Evolutionary conservation across 306 rosid species (phyloP).

Genomic region (Lablab purpureus): DNA sequence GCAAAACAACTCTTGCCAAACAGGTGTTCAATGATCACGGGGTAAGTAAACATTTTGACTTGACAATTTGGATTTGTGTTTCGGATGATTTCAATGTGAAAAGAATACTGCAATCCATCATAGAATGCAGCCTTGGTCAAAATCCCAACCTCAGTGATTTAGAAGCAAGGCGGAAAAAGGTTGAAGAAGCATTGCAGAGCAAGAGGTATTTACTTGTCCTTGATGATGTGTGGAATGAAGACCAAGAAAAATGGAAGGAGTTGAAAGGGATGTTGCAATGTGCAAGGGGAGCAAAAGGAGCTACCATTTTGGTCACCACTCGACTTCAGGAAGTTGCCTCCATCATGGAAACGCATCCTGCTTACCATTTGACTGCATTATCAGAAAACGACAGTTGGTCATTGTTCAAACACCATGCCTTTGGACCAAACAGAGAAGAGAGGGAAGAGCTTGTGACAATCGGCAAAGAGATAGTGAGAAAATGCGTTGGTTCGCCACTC

Average conservation of each 20-base stretch:
- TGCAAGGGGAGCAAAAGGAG: conserved; percentile 13
- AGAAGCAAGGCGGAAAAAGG: background rate
- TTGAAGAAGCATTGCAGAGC: conserved; percentile 3
- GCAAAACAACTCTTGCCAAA: conserved; percentile 30
- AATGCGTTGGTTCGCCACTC: conserved; percentile 38
- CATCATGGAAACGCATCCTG: conserved; percentile 9
- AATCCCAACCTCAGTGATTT: background rate
- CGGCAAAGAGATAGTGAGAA: conserved; percentile 41
- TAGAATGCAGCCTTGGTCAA: background rate
- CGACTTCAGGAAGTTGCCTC: conserved; percentile 34
- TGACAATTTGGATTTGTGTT: conserved; percentile 30
- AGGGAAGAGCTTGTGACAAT: conserved; percentile 34
- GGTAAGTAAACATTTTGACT: background rate
- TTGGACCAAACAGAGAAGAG: conserved; percentile 1
- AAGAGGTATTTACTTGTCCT: conserved; percentile 37
- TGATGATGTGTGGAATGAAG: conserved; percentile 51
- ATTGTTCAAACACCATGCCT: conserved; percentile 47
- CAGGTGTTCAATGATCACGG: conserved; percentile 4
- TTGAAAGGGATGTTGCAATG: conserved; percentile 1
- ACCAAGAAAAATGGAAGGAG: conserved; percentile 35
- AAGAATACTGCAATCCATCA: background rate
- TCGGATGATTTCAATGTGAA: background rate
- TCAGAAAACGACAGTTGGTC: conserved; percentile 42
- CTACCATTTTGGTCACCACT: conserved; percentile 47
- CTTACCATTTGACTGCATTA: background rate